Base-by-base conservation (phyloP, 805 yeast genomes). In the Sungouiella blattae region DNA sequence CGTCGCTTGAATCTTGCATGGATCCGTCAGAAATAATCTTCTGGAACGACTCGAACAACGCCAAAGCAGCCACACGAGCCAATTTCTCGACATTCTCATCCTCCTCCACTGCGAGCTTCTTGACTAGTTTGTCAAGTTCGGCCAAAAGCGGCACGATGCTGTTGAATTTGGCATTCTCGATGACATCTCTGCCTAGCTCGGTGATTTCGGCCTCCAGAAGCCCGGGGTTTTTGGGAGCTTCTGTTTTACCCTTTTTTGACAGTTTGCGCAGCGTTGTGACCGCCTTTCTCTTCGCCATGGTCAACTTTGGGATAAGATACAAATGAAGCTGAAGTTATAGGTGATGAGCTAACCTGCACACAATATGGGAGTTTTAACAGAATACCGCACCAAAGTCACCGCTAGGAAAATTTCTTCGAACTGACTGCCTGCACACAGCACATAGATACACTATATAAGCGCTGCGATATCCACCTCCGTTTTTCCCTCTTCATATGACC, bases 121-220 rank as follows among this genome's bases (percentile, higher is more conserved):
- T 31, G 8, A 21, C 18, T 9, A 55, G 55, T 1, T 40, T 26
- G 5, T 53, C 56, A 22, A 71, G 62, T 33, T 66, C 67, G 11
- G 57, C 58, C n/a, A 78, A 39, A 26, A 83, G 57, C 4, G 50
- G 50, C 2, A 68, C 74, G 6, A 83, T 55, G 40, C 75, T 71
- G 50, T 84, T 84, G 53, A 75, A 77, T 40, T 71, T 71, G 15
- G 77, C 57, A 5, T 80, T 66, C 25, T 64, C 62, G 3, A 50
- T 52, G 17, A 75, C 55, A 25, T 64, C 64, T 6, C 47, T 35
- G 13, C 50, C 53, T 32, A 58, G 41, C 1, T 32, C 26, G 23
- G 57, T 39, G 30, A 64, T 45, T 30, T 60, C 53, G 6, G 44
- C 39, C 27, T 48, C 23, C 11, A n/a, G n/a, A n/a, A n/a, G n/a